Percentiles rank a stretch among this genome's conserved stretches.
Conservation (phyloP, 2,329 filamentous ascomycete species). For the Coccinonectria pachysandricola region DNA sequence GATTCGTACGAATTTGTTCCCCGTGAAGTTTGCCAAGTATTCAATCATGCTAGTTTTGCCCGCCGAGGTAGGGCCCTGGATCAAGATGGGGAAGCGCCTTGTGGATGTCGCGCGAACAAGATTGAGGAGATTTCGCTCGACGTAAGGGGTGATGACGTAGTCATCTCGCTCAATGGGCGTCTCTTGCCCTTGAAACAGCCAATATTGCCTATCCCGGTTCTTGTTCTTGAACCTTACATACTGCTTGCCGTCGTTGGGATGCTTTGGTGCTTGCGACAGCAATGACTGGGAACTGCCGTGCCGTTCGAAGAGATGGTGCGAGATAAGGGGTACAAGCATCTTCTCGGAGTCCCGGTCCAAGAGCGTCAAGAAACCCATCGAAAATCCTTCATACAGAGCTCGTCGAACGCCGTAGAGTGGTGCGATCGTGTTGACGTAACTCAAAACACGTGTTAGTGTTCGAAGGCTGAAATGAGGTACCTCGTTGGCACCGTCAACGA, state of each 20-base stretch:
- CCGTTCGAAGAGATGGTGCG: slow-evolving; percentile 66
- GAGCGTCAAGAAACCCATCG: slow-evolving; percentile 93
- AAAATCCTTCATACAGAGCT: slow-evolving; percentile 88
- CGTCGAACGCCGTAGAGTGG: slow-evolving; percentile 76
- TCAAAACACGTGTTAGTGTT: slow-evolving; percentile 81
- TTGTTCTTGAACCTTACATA: slow-evolving; percentile 72
- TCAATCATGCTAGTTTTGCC: slow-evolving; percentile 99
- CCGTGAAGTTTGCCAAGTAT: slow-evolving; percentile 90
- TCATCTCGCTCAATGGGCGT: slow-evolving; percentile 62
- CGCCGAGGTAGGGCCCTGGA: slow-evolving; percentile 93
- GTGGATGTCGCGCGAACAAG: slow-evolving; percentile 90
- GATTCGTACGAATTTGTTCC: slow-evolving; percentile 95
- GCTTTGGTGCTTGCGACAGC: slow-evolving; percentile 65
- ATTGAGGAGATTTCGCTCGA: slow-evolving; percentile 90
- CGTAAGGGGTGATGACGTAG: slow-evolving; percentile 94
- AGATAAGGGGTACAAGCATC: slow-evolving; percentile 67
- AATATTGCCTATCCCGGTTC: slow-evolving; percentile 64
- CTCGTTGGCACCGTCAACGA: slow-evolving; percentile 93
- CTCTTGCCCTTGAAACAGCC: slow-evolving; percentile 67
- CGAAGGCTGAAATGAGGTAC: slow-evolving; percentile 94
- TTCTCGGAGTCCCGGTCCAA: slow-evolving; percentile 74
- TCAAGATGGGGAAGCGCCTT: slow-evolving; percentile 79
- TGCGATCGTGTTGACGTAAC: slow-evolving; percentile 77
- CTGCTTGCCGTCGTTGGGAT: slow-evolving; percentile 62
- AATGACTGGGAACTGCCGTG: slow-evolving; percentile 59